phyloP scores from a whole-genome alignment of 371 early-diverging fungal species.

The Lichtheimia ornata region DNA sequence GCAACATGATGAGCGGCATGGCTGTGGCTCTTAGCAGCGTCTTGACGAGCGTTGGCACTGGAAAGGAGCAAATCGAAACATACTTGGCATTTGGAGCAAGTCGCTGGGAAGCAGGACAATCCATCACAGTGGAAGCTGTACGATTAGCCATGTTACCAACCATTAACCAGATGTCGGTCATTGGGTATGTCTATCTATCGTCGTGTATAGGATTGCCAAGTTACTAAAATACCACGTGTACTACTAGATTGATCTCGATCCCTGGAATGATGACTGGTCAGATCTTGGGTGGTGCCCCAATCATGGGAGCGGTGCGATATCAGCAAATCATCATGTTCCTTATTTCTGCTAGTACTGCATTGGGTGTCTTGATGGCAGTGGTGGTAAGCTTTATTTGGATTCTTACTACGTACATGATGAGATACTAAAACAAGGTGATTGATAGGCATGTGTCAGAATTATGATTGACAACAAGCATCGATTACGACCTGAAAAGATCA shows the following conservation, averaged over 20 bases:
- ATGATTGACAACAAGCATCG: conserved; percentile 60
- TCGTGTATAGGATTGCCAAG: too few species aligned
- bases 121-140: conserved; percentile 74
- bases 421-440: not conserved
- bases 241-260: conserved; percentile 67
- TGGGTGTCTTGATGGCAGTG: conserved; percentile 65
- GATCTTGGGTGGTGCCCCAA: conserved; percentile 82
- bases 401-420: not conserved
- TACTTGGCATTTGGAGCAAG: conserved; percentile 81
- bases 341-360: conserved; percentile 72
- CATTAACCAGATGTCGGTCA: conserved; percentile 84
- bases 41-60: conserved; percentile 51
- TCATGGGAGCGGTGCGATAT: conserved; percentile 78
- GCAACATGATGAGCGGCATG: conserved; percentile 83
- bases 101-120: conserved; percentile 84
- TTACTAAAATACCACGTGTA: too few species aligned
- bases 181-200: conserved; percentile 41
- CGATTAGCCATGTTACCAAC: conserved; percentile 80
- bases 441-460: conserved; percentile 47
- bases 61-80: conserved; percentile 69
- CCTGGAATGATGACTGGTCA: conserved; percentile 96
- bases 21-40: conserved; percentile 74
- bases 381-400: conserved; percentile 54
- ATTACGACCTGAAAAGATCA: conserved; percentile 64
- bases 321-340: conserved; percentile 86